Conservation (phyloP, 176 grass and related monocot species). For the Microstegium vimineum region DNA sequence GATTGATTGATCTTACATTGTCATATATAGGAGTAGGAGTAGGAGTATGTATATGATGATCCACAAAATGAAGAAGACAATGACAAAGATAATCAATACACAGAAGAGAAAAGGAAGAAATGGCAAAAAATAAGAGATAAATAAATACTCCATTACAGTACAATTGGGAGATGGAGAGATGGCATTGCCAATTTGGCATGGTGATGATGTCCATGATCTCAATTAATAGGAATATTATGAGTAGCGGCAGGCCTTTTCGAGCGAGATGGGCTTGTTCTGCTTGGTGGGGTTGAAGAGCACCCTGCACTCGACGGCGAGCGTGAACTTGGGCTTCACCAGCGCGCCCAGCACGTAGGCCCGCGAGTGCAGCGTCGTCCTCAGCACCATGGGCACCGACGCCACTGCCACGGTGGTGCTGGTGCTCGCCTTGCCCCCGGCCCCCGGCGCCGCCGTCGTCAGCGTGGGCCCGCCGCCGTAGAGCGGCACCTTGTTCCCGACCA, state of each 20-base stretch:
- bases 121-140: not conserved
- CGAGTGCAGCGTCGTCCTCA: slow-evolving; percentile 59
- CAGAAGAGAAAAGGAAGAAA: not conserved
- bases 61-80: not conserved
- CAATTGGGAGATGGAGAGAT: not conserved
- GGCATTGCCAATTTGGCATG: not conserved
- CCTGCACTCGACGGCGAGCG: slow-evolving; percentile 45
- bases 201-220: too few species aligned
- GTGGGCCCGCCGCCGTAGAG: slow-evolving; percentile 78
- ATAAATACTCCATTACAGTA: not conserved
- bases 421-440: not conserved
- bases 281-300: slow-evolving; percentile 50
- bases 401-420: too few species aligned
- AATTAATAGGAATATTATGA: too few species aligned
- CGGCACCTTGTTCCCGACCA: slow-evolving; percentile 77
- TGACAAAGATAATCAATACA: not conserved
- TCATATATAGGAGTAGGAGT: too few species aligned
- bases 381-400: slow-evolving; percentile 44
- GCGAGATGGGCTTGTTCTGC: slow-evolving; percentile 49
- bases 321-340: slow-evolving; percentile 77
- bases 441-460: slow-evolving; percentile 42
- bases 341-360: slow-evolving; percentile 73
- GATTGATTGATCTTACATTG: not conserved
- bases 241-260: slow-evolving; percentile 60
- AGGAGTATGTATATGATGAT: not conserved